Evolutionary conservation across 2,329 filamentous ascomycete genomes (phyloP), one percentile per base, ranked within the genome.

Genomic region (Fusarium pilosicola): DNA sequence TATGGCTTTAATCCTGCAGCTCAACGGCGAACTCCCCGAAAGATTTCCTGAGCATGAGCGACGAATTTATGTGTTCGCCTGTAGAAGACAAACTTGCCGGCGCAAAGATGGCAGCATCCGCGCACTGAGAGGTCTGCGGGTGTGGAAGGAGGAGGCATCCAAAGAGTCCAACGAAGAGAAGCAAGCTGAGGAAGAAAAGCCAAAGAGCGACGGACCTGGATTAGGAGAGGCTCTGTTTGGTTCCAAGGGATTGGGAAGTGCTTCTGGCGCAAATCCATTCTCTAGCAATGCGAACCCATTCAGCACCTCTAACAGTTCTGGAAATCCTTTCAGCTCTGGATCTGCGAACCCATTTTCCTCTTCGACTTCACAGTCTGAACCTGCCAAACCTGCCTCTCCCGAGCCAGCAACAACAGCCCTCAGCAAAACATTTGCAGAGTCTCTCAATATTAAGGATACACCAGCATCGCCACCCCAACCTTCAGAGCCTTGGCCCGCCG

Each of bases 21-120:
- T 99, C 34, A 94, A 99, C 82, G 95, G 91, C 77, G 95, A 98
- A 80, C 88, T 98, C 7, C 95, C 95, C 20, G 93, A 96, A 62
- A 88, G 90, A 55, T 98, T 97, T 79, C 93, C 95, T 4, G 91
- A 92, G 63, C 94, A 98, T 82, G 94, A 98, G 79, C 88, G 96
- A 75, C 90, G 96, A 70, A 81, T 99, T 24, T 98, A 98, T 79
- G 87, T 99, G 18, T 95, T 97, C 81, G 89, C 89, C 24, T 99
- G 96, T 82, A 89, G 91, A 67, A 88, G 90, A 74, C 94, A 93
- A 81, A 86, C 90, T 17, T 99, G 96, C 80, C 90, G 93, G 77
- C 88, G 95, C 72, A 96, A 94, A 78, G 88, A 92, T 26, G 96
- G 96, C 4, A 96, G 93, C 80, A 88, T 98, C 65, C 89, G 95